Evolutionary conservation across 257 asterid genomes (phyloP).

Genomic region (Solanum piurae): DNA sequence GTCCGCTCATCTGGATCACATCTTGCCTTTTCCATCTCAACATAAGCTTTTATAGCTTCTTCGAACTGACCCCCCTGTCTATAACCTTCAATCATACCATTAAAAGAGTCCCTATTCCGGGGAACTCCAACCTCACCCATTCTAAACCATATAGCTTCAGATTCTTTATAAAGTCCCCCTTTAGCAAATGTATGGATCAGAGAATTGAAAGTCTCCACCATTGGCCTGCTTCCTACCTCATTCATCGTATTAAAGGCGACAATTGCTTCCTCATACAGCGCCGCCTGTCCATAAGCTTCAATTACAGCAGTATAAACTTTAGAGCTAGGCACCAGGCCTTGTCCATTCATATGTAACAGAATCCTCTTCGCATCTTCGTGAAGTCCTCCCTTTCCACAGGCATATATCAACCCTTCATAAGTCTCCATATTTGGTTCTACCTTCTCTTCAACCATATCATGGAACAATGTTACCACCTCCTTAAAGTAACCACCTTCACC

Average conservation of each 20-base stretch:
- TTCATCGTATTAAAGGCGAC: constrained; percentile 94
- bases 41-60: constrained; percentile 88
- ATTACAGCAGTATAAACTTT: constrained; percentile 68
- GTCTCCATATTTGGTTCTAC: constrained; percentile 97
- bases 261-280: constrained; percentile 84
- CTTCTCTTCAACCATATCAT: constrained; percentile 87
- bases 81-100: constrained; percentile 79
- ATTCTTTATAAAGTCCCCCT: constrained; percentile 95
- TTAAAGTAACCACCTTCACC: constrained; percentile 97
- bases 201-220: constrained; percentile 66
- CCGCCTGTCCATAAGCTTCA: constrained; percentile 91
- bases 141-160: constrained; percentile 55
- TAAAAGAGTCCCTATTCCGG: constrained; percentile 51
- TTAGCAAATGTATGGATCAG: constrained; percentile 68
- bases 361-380: constrained; percentile 67
- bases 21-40: constrained; percentile 82
- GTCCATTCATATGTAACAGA: constrained; percentile 66
- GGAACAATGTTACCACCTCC: constrained; percentile 96
- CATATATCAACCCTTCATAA: constrained; percentile 75
- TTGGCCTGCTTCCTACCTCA: constrained; percentile 76
- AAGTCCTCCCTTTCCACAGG: constrained; percentile 96
- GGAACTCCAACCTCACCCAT: constrained; percentile 67
- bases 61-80: constrained; percentile 90
- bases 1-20: constrained; percentile 94
- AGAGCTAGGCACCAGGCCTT: constrained; percentile 72